Evolutionary conservation across 2,329 filamentous ascomycete genomes (phyloP).

Genomic region (Penicillium sp.): DNA sequence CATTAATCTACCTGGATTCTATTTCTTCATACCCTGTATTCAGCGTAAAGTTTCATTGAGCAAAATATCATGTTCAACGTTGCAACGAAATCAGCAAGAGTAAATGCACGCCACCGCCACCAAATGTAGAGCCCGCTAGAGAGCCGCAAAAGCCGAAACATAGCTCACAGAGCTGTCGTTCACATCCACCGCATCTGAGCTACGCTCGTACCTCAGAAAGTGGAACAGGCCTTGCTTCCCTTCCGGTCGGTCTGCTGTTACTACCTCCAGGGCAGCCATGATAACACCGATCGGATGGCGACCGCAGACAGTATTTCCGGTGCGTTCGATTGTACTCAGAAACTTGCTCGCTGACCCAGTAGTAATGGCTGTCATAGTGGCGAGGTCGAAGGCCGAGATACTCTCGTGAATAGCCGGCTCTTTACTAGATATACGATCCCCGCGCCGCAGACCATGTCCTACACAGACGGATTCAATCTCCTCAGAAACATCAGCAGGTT

Average conservation of each 20-base stretch:
- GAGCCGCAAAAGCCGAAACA: slow-evolving; percentile 81
- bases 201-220: slow-evolving; percentile 85
- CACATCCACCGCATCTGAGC: slow-evolving; percentile 67
- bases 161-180: slow-evolving; percentile 90
- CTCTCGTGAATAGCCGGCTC: slow-evolving; percentile 72
- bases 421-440: slow-evolving; percentile 33
- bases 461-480: slow-evolving; percentile 30
- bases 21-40: background rate
- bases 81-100: background rate
- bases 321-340: slow-evolving; percentile 65
- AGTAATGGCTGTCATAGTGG: slow-evolving; percentile 82
- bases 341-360: slow-evolving; percentile 71
- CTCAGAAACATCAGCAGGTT: slow-evolving; percentile 25
- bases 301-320: slow-evolving; percentile 90
- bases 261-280: slow-evolving; percentile 79
- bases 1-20: background rate
- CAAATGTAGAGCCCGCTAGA: slow-evolving; percentile 43
- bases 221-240: slow-evolving; percentile 60
- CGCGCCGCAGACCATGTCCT: slow-evolving; percentile 30
- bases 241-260: slow-evolving; percentile 44
- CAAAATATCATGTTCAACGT: background rate
- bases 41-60: background rate
- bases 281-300: slow-evolving; percentile 90
- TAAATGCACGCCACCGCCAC: background rate
- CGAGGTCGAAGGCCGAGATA: slow-evolving; percentile 75